Evolutionary conservation across 2,329 filamentous ascomycete genomes (phyloP).

Genomic region (Leptographium wingfieldii): DNA sequence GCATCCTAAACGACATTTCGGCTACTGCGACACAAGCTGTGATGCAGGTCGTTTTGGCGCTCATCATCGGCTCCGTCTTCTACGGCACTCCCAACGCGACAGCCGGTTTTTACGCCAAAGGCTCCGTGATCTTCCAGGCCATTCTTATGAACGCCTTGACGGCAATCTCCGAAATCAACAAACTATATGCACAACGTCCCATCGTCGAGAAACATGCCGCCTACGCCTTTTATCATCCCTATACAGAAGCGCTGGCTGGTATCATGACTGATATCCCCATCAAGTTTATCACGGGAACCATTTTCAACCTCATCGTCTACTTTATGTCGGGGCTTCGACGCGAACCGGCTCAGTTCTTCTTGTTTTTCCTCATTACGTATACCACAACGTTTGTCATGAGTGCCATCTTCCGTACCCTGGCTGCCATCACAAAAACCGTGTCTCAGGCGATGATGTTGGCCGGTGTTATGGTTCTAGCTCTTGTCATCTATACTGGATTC

Average conservation of each 20-base stretch:
- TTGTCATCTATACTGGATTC: constrained; percentile 63
- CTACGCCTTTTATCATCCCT: constrained; percentile 83
- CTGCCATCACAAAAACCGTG: constrained; percentile 56
- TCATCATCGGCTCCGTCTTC: constrained; percentile 10
- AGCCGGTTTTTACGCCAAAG: constrained; percentile 43
- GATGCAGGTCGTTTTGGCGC: constrained; percentile 52
- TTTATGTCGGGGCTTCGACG: constrained; percentile 76
- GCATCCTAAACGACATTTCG: constrained; percentile 62
- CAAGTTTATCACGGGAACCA: constrained; percentile 60
- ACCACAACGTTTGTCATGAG: constrained; percentile 65
- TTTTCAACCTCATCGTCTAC: constrained; percentile 72
- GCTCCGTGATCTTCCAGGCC: constrained; percentile 75
- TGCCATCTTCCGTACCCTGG: constrained; percentile 75
- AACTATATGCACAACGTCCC: constrained; percentile 74
- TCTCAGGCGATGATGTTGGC: constrained; percentile 50
- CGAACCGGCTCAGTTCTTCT: constrained; percentile 67
- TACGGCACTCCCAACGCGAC: constrained; percentile 11
- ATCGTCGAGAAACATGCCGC: constrained; percentile 84
- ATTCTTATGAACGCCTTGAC: constrained; percentile 76
- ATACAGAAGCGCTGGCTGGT: constrained; percentile 73
- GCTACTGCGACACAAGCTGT: constrained; percentile 69
- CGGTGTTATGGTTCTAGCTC: constrained; percentile 47
- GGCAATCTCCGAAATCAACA: constrained; percentile 71
- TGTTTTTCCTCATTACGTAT: constrained; percentile 70
- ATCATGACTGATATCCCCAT: constrained; percentile 80